Evolutionary conservation across 176 grass and related monocot species (phyloP), one percentile per base, ranked within the genome.

Genomic region (Echinochloa phyllopogon): DNA sequence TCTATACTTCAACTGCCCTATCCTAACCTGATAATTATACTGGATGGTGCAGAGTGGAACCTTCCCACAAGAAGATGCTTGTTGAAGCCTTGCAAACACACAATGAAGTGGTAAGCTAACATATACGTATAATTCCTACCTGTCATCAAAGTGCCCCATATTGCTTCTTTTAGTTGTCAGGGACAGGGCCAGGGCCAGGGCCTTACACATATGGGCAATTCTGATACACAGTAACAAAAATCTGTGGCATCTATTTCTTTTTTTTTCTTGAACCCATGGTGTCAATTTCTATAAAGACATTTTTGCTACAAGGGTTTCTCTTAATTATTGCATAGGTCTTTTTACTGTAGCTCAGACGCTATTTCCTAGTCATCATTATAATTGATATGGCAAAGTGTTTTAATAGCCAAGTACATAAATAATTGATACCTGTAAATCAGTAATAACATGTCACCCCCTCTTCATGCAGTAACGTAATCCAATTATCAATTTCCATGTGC

Each of bases 41-140:
- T 84, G 38, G 23, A 82, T 88, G 80, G 17, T 52, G 69, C 76
- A 99, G 96, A 81, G 96, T 99, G 67, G 96, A 99, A 92, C 96
- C 96, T 90, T 96, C 93, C 56, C 96, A 99, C 82, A 99, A 99
- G 81, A 99, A 89, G 86, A 96, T 99, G 93, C 87, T 99, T 63
- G 93, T 99, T 82, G 96, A 99, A 94, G 91, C 91, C 55, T 90
- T 99, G 84, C 90, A 99, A 89, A 89, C 91, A 89, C 93, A 96
- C 39, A 96, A 94, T 85, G 96, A 99, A 99, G 96, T 99, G 93
- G 96, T 99, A 94, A 79, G 85, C 59, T 48, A 83, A 38, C n/a
- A 43, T 53, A 69, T 83, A 40, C 65, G 43, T 49, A 87, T 10
- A 42, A 64, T 66, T 61, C 73, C 41, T 84, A 68, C 69, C 10